Percentiles rank a stretch among this genome's conserved stretches.
phyloP scores from a whole-genome alignment of 2,329 filamentous ascomycete species.

The Neonectria magnoliae region DNA sequence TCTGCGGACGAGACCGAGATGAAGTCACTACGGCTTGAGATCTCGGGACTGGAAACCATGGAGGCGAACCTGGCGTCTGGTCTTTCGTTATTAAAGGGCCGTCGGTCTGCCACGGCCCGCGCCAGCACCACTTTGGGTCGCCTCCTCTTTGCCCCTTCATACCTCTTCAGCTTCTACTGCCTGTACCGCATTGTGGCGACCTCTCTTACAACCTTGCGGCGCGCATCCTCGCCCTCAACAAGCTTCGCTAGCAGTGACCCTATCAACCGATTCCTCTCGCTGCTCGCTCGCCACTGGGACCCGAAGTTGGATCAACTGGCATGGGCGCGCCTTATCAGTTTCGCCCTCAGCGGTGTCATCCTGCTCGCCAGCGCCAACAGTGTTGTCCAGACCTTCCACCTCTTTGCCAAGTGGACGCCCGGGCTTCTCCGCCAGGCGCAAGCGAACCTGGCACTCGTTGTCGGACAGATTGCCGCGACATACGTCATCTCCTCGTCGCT shows the following conservation, averaged over 20 bases:
- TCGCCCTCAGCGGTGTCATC: slow-evolving; percentile 84
- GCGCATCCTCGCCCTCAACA: slow-evolving; percentile 54
- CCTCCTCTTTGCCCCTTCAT: slow-evolving; percentile 69
- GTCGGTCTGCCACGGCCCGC: slow-evolving; percentile 71
- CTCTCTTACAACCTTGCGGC: slow-evolving; percentile 72
- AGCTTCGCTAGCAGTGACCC: slow-evolving; percentile 78
- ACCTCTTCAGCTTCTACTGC: slow-evolving; percentile 83
- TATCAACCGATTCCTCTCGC: slow-evolving; percentile 82
- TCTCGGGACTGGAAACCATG: slow-evolving; percentile 84
- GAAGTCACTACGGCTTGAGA: slow-evolving; percentile 74
- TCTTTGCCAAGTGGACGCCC: slow-evolving; percentile 81
- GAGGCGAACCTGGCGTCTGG: slow-evolving; percentile 74
- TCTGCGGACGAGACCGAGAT: slow-evolving; percentile 69
- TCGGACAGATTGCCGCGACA: slow-evolving; percentile 83
- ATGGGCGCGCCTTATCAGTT: slow-evolving; percentile 87
- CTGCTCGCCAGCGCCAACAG: slow-evolving; percentile 83
- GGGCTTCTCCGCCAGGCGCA: slow-evolving; percentile 77
- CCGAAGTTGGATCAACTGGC: slow-evolving; percentile 82
- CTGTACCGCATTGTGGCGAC: slow-evolving; percentile 84
- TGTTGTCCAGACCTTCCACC: slow-evolving; percentile 84
- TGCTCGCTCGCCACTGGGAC: slow-evolving; percentile 86
- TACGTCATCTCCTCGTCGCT: slow-evolving; percentile 86
- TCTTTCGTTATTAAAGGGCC: slow-evolving; percentile 69
- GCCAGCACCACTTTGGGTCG: slow-evolving; percentile 74
- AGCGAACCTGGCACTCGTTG: slow-evolving; percentile 80